Percentiles rank a stretch among this genome's conserved stretches.
Conservation (phyloP, 2,329 filamentous ascomycete genomes). For the Ascocoryne sarcoides region DNA sequence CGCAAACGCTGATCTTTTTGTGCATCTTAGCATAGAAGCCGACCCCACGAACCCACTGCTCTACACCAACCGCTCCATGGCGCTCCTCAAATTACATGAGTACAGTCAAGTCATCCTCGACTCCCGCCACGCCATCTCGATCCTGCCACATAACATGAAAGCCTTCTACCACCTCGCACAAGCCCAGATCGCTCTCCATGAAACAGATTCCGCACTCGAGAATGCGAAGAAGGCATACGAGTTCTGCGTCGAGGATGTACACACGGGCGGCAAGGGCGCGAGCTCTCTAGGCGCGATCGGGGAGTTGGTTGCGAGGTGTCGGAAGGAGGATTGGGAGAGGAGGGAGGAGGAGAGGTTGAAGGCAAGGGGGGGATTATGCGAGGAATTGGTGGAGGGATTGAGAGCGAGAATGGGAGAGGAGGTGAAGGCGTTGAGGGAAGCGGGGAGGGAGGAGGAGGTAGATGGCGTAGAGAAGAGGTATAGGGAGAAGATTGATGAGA, state of each 20-base stretch:
- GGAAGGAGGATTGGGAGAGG: slow-evolving; percentile 78
- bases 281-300: slow-evolving; percentile 63
- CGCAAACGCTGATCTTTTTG: slow-evolving; percentile 1
- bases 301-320: slow-evolving; percentile 65
- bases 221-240: slow-evolving; percentile 66
- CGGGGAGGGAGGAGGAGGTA: slow-evolving; percentile 36
- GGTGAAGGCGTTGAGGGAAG: slow-evolving; percentile 30
- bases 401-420: slow-evolving; percentile 37
- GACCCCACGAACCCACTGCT: slow-evolving; percentile 70
- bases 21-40: slow-evolving; percentile 68
- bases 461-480: slow-evolving; percentile 34
- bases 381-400: slow-evolving; percentile 47
- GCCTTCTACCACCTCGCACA: slow-evolving; percentile 77
- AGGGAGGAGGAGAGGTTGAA: slow-evolving; percentile 54
- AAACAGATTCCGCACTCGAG: slow-evolving; percentile 63
- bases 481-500: slow-evolving; percentile 35
- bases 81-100: slow-evolving; percentile 62
- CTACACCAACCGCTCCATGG: slow-evolving; percentile 85
- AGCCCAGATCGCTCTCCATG: slow-evolving; percentile 66
- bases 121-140: slow-evolving; percentile 61
- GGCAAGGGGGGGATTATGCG: slow-evolving; percentile 48
- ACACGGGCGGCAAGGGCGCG: slow-evolving; percentile 67
- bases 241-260: slow-evolving; percentile 55
- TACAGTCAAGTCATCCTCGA: slow-evolving; percentile 72
- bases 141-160: slow-evolving; percentile 50